Conservation (phyloP, 2,329 filamentous ascomycete genomes). For the Rhynchosporium agropyri region DNA sequence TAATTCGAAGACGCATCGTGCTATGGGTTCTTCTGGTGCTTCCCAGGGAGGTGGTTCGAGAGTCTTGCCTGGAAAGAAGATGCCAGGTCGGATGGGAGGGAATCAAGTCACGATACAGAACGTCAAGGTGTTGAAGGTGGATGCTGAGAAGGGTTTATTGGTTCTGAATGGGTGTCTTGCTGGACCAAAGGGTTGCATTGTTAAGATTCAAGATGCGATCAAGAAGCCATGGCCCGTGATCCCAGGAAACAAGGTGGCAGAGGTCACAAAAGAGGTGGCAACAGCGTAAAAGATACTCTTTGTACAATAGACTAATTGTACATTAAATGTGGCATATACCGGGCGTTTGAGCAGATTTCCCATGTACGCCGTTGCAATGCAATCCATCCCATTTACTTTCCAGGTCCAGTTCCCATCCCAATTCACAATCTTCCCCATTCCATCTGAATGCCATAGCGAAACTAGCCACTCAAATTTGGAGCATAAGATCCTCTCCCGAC, state of each 20-base stretch:
- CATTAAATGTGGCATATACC: constrained; percentile 38
- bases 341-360: constrained; percentile 36
- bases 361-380: constrained; percentile 32
- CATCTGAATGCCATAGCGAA: constrained; percentile 23
- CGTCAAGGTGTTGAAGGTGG: constrained; percentile 83
- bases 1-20: constrained; percentile 91
- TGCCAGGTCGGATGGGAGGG: constrained; percentile 95
- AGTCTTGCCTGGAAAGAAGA: constrained; percentile 94
- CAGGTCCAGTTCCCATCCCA: neutral
- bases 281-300: constrained; percentile 31
- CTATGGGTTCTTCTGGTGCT: constrained; percentile 86
- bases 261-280: constrained; percentile 49
- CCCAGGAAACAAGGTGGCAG: constrained; percentile 54
- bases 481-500: constrained; percentile 44
- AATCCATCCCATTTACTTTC: constrained; percentile 21
- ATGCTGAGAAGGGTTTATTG: constrained; percentile 83
- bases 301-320: constrained; percentile 35
- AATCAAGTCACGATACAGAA: constrained; percentile 90
- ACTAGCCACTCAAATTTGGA: constrained; percentile 37
- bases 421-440: constrained; percentile 14
- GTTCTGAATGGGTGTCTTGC: constrained; percentile 85
- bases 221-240: constrained; percentile 77
- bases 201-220: constrained; percentile 86
- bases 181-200: constrained; percentile 83
- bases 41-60: constrained; percentile 90